phyloP scores from a whole-genome alignment of 1,284 basidiomycete species.

The Athelia psychrophila region DNA sequence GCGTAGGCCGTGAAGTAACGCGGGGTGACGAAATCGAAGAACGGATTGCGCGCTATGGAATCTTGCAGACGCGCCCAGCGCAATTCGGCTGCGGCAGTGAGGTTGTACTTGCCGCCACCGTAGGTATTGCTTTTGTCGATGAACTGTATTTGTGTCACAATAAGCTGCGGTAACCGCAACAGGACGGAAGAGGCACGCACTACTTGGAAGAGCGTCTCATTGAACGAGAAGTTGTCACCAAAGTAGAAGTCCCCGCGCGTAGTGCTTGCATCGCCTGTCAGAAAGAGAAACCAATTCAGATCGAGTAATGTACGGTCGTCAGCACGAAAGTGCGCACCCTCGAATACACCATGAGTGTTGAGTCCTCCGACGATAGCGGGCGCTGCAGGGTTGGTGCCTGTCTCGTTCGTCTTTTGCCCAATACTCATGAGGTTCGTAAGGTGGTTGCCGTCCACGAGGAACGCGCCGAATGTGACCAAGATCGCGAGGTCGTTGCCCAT shows the following conservation, averaged over 20 bases:
- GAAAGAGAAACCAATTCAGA: no score
- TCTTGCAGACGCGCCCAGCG: conserved; percentile 18
- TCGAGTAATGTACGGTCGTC: no score
- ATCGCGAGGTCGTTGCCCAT: background rate
- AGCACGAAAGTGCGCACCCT: background rate
- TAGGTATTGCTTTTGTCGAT: background rate
- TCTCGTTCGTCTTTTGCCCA: background rate
- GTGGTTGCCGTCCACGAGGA: background rate
- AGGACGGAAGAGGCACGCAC: conserved; percentile 6
- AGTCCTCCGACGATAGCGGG: background rate
- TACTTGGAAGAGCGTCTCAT: conserved; percentile 22
- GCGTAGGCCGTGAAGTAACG: conserved; percentile 16
- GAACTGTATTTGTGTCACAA: background rate
- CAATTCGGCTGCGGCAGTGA: conserved; percentile 10
- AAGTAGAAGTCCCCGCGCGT: conserved; percentile 15
- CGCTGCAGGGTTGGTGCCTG: background rate
- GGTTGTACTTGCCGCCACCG: background rate
- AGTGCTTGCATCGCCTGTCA: conserved; percentile 14
- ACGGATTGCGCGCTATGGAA: conserved; percentile 23
- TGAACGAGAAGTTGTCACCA: conserved; percentile 22
- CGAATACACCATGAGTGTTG: background rate
- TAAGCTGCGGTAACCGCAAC: background rate
- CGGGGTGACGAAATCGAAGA: conserved; percentile 17
- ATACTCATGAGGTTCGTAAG: conserved; percentile 1
- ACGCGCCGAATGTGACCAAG: background rate